Conservation (phyloP, 1,284 basidiomycete species). For the Rhodotorula sp. region DNA sequence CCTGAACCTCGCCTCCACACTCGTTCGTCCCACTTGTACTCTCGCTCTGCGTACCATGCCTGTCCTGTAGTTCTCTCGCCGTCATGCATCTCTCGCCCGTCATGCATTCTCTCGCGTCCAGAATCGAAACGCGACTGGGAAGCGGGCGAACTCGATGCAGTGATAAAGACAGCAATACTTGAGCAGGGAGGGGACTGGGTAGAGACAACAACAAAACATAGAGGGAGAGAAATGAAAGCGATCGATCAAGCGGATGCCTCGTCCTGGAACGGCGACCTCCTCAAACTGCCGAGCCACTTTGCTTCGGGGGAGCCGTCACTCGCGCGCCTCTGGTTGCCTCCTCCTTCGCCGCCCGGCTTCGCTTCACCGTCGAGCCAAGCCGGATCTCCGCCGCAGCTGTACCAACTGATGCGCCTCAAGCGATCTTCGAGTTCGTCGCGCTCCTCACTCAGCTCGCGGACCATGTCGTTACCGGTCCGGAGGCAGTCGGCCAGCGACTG, state of each 20-base stretch:
- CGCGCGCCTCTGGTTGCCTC: neutral
- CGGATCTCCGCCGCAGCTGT: neutral
- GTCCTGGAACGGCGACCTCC: conserved; percentile 1
- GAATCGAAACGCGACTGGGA: too few species aligned
- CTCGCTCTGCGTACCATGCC: neutral
- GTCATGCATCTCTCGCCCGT: too few species aligned
- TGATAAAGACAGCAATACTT: neutral
- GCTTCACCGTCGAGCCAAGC: neutral
- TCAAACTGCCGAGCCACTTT: neutral
- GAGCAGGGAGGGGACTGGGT: neutral
- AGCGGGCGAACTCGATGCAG: neutral
- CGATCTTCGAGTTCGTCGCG: conserved; percentile 2
- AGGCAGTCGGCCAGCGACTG: neutral
- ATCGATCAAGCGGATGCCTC: neutral
- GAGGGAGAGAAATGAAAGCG: too few species aligned
- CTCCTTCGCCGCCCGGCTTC: neutral
- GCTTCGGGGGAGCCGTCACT: neutral
- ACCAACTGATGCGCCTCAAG: neutral
- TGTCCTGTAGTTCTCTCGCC: too few species aligned
- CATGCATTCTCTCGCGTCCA: too few species aligned
- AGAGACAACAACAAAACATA: neutral
- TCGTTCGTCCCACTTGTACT: neutral
- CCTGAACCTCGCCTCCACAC: neutral
- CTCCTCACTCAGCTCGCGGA: neutral
- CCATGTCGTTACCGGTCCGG: neutral